Percentiles rank a stretch among this genome's conserved stretches.
Conservation (phyloP, 1,284 basidiomycete genomes). For the Irpex lacteus region DNA sequence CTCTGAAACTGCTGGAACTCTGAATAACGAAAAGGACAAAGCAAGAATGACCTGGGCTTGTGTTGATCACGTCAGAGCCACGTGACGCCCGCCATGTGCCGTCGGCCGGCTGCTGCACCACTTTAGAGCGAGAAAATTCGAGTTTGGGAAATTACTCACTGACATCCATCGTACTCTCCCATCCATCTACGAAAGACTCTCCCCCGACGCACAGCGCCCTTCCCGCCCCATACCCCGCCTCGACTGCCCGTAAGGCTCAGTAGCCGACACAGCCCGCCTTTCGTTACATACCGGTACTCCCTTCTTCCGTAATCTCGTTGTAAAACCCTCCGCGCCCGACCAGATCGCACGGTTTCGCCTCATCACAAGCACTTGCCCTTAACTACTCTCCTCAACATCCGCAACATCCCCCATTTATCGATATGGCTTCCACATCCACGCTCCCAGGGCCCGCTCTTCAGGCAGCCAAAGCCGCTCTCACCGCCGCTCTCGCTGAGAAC, state of each 20-base stretch:
- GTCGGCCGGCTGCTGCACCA: background rate
- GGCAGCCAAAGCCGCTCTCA: slow-evolving; percentile 72
- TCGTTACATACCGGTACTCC: background rate
- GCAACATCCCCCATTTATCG: background rate
- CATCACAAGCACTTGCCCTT: background rate
- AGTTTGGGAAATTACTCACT: background rate
- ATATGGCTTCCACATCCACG: slow-evolving; percentile 34
- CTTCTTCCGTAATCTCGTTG: background rate
- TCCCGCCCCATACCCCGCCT: background rate
- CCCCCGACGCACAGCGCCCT: background rate
- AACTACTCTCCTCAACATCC: background rate
- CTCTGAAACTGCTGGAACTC: background rate
- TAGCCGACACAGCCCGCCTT: background rate
- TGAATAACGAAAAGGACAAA: background rate
- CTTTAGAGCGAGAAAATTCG: slow-evolving; percentile 3
- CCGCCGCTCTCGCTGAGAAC: slow-evolving; percentile 61
- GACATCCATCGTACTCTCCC: background rate
- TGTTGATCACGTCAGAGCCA: background rate
- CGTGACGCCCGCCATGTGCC: background rate
- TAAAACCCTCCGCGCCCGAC: background rate
- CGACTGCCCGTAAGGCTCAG: background rate
- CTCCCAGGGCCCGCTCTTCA: slow-evolving; percentile 63
- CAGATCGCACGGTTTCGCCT: background rate
- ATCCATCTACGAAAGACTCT: background rate
- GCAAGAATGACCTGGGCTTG: background rate